phyloP scores from a whole-genome alignment of 2,329 filamentous ascomycete species.

The Cladophialophora immunda region DNA sequence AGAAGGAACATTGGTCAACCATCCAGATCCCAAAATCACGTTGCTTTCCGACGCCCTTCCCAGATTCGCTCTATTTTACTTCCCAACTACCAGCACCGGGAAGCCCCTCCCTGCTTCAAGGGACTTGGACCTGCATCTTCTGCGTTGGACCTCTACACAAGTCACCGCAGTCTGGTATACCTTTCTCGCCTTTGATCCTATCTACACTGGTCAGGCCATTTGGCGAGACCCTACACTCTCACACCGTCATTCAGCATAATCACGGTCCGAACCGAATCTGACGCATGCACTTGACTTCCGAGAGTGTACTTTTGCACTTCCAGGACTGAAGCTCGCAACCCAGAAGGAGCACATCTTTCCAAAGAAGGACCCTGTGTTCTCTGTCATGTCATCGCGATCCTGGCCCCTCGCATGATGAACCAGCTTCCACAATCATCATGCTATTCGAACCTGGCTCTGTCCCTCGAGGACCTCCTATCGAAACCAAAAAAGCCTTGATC shows the following conservation, averaged over 20 bases:
- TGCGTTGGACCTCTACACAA: not conserved
- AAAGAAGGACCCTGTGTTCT: not conserved
- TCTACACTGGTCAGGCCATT: not conserved
- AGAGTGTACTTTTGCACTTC: conserved; percentile 11
- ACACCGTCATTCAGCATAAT: conserved; percentile 10
- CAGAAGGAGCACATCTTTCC: not conserved
- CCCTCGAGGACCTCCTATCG: conserved; percentile 56
- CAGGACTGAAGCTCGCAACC: not conserved
- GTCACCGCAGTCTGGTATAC: not conserved
- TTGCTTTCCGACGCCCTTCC: not conserved
- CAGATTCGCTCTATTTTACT: not conserved
- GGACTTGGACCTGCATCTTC: not conserved
- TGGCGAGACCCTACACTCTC: not conserved
- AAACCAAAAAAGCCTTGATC: conserved; percentile 75
- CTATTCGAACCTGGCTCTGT: conserved; percentile 38
- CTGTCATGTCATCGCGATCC: not conserved
- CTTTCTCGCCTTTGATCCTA: not conserved
- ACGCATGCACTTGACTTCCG: not conserved
- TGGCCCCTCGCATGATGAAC: conserved; percentile 25
- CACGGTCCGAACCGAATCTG: conserved; percentile 19
- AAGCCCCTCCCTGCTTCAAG: not conserved
- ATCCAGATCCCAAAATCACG: not conserved
- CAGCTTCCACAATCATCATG: conserved; percentile 28
- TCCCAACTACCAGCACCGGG: not conserved
- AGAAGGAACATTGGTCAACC: not conserved